phyloP scores from a whole-genome alignment of 179 eudicot species.

The Drosera spatulata region DNA sequence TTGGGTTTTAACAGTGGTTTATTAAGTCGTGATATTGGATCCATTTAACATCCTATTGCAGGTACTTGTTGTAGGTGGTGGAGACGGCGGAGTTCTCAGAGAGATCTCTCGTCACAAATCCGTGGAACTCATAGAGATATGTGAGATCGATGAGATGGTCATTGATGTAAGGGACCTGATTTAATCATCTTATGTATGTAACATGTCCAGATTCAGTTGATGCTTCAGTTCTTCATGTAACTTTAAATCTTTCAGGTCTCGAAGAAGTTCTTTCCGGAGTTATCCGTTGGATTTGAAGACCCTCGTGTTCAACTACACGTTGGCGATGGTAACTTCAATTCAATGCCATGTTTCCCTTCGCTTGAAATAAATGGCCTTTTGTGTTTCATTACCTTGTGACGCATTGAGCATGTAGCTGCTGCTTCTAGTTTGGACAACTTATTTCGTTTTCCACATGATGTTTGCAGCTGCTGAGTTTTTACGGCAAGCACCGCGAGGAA shows the following conservation, averaged over 20 bases:
- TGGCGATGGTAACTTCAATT: constrained; percentile 66
- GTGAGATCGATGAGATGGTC: constrained; percentile 97
- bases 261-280: constrained; percentile 72
- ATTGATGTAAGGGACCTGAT: constrained; percentile 56
- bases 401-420: neutral
- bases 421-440: neutral
- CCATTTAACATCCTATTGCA: constrained; percentile 20
- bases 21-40: neutral
- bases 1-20: neutral
- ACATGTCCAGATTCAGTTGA: neutral
- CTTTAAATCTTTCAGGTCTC: constrained; percentile 45
- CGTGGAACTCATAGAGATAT: constrained; percentile 83
- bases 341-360: neutral
- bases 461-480: constrained; percentile 78
- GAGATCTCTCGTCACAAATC: constrained; percentile 89
- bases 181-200: neutral
- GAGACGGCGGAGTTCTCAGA: constrained; percentile 98
- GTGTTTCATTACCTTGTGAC: neutral
- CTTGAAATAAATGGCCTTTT: neutral
- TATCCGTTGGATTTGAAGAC: constrained; percentile 83
- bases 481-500: constrained; percentile 47
- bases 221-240: neutral
- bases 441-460: constrained; percentile 1
- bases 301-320: constrained; percentile 83
- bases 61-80: constrained; percentile 98